Evolutionary conservation across 139 green algal species (phyloP), one percentile per base, ranked within the genome.

Genomic region (Chlorella sp.): DNA sequence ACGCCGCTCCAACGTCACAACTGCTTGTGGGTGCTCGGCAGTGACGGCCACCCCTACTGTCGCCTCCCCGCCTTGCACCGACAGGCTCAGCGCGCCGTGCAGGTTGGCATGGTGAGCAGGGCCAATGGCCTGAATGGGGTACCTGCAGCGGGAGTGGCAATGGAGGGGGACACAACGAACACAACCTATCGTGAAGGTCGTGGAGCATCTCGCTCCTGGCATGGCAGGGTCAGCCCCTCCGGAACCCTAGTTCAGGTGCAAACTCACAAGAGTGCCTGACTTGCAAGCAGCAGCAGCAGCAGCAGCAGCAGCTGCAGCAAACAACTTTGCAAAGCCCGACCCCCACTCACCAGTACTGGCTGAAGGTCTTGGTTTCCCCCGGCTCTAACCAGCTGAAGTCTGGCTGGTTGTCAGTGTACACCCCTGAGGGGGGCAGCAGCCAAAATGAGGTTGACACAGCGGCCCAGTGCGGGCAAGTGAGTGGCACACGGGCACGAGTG

Each of bases 331-430:
- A n/a, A n/a, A n/a, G n/a, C n/a, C n/a, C n/a, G n/a, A n/a, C n/a
- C n/a, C n/a, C n/a, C n/a, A n/a, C n/a, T 21, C 51, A 81, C 74
- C 74, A 81, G 32, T 55, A 34, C 74, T 81, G 74, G 17, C 18
- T 36, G 18, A 81, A 81, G 30, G 74, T 68, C 20, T 81, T 81
- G n/a, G 74, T 68, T n/a, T 81, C 74, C 18, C 47, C 34, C 4
- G 74, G 74, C 7, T 56, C 30, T 2, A 81, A 55, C 18, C 57
- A 81, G 23, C 51, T 63, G 47, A 81, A 81, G 51, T 81, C 74
- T 30, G 74, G 74, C 55, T 81, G 74, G 74, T 81, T 81, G 74
- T 81, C 74, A 21, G 74, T 81, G 74, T 69, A 81, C 18, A 81
- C 74, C 16, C 74, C 74, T 69, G 63, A 4, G 9, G 21, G n/a